Evolutionary conservation across 176 grass and related monocot species (phyloP).

Genomic region (Aegilops speltoides): DNA sequence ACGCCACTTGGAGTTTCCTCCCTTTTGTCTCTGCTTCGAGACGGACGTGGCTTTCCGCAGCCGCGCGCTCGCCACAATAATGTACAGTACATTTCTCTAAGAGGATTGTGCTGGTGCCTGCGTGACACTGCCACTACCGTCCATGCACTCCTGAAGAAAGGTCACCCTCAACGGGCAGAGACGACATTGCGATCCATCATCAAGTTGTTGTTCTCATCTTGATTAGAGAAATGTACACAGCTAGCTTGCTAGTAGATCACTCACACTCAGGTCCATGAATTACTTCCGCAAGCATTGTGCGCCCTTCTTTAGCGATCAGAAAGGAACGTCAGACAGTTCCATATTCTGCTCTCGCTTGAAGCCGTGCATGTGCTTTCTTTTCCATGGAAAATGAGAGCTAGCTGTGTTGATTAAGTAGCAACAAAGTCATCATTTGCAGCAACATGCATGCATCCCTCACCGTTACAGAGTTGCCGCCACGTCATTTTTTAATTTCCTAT

Average conservation of each 20-base stretch:
- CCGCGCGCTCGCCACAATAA: not conserved
- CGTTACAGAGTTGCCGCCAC: not conserved
- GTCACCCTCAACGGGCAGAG: not conserved
- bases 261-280: too few relatives aligned
- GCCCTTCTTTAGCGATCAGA: not conserved
- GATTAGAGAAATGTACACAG: too few relatives aligned
- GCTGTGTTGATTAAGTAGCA: not conserved
- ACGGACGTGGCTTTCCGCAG: constrained; percentile 1
- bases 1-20: not conserved
- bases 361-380: not conserved
- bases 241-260: too few relatives aligned
- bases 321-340: not conserved
- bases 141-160: not conserved
- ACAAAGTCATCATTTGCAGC: not conserved
- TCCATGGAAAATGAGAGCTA: not conserved
- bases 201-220: not conserved
- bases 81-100: too few relatives aligned
- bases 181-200: too few relatives aligned
- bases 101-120: too few relatives aligned
- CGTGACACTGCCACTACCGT: too few relatives aligned
- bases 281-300: not conserved
- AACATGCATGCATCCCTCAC: not conserved
- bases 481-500: not conserved
- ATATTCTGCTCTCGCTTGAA: not conserved
- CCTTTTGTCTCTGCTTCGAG: not conserved